Base-by-base conservation (phyloP, 2,329 filamentous ascomycete species). In the Hansfordia pulvinata region DNA sequence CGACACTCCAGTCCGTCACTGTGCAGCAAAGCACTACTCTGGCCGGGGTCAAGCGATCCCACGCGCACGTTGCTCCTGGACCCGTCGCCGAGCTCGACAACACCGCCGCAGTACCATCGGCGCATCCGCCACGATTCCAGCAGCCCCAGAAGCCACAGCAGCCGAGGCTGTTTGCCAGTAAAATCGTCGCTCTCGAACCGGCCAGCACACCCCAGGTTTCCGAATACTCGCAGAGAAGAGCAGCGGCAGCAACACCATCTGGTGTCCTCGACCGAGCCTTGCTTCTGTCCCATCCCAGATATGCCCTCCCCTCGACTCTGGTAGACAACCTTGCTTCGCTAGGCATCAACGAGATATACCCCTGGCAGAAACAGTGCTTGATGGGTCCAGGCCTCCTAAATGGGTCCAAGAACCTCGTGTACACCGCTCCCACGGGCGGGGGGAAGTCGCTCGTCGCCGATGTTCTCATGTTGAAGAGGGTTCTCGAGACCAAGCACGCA, bases 311-410 rank as follows among this genome's bases (percentile, higher is more conserved):
- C 3, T 36, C 50, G 1, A 49, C 58, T 14, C 53, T 85, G 20
- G 66, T 80, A 3, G 50, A 58, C 11, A 85, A 84, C 40, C 67
- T 85, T 41, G 61, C 60, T 25, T 52, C 56, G 0, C 56, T 80
- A 20, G 79, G 79, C n/a, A 77, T 86, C 30, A 65, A 60, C 20
- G 67, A 64, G 36, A 85, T 85, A 32, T 85, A 85, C 39, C 75
- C 76, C 3, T 86, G 80, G 80, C 80, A 85, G 49, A 77, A 77
- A 26, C 71, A 74, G 30, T 86, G 80, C 41, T 58, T 86, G 6
- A 57, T 77, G 28, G 71, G 72, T 0, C 70, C 69, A 4, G 76
- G 77, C 0, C 58, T 84, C 11, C 55, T 86, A 9, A 48, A 56
- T 5, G 78, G 78, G 10, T 58, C 69, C 26, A 69, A 62, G 35